Percentiles rank a stretch among this genome's conserved stretches.
Conservation (phyloP, 345 rosid species). For the Isatis tinctoria region DNA sequence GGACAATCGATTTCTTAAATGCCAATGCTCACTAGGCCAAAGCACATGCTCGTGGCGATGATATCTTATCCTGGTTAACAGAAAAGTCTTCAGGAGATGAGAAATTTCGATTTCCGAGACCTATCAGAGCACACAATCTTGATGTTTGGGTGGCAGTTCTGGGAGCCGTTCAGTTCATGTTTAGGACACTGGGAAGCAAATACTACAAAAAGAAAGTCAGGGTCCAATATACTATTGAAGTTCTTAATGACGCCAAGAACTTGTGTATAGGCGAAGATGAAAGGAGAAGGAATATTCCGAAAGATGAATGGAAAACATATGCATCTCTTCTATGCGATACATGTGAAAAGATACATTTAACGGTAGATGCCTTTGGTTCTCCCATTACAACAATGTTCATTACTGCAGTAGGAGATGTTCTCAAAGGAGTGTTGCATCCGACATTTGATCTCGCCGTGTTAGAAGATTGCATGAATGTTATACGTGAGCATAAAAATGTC, state of each 20-base stretch:
- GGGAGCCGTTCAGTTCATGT: constrained; percentile 19
- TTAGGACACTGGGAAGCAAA: constrained; percentile 7
- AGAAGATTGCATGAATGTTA: constrained; percentile 9
- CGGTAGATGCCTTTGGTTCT: neutral
- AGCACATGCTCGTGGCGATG: constrained; percentile 1
- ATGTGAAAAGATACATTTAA: neutral
- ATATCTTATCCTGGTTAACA: constrained; percentile 18
- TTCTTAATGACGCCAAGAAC: neutral
- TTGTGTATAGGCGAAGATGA: constrained; percentile 6
- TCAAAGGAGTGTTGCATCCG: neutral
- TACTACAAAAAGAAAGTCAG: neutral
- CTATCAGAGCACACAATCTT: constrained; percentile 12
- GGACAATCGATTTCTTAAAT: neutral
- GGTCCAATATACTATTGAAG: neutral
- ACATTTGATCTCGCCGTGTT: neutral
- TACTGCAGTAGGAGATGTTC: constrained; percentile 17
- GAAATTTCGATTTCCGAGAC: neutral
- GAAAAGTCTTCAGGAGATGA: neutral
- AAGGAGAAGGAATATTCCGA: constrained; percentile 7
- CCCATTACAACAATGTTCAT: neutral
- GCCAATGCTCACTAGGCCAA: constrained; percentile 8
- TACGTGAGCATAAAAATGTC: neutral
- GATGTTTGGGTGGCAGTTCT: constrained; percentile 24
- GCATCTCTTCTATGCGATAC: constrained; percentile 18
- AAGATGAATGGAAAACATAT: constrained; percentile 12